Percentiles rank a stretch among this genome's conserved stretches.
phyloP scores from a whole-genome alignment of 2,329 filamentous ascomycete species.

The Penicillium verrucosum region DNA sequence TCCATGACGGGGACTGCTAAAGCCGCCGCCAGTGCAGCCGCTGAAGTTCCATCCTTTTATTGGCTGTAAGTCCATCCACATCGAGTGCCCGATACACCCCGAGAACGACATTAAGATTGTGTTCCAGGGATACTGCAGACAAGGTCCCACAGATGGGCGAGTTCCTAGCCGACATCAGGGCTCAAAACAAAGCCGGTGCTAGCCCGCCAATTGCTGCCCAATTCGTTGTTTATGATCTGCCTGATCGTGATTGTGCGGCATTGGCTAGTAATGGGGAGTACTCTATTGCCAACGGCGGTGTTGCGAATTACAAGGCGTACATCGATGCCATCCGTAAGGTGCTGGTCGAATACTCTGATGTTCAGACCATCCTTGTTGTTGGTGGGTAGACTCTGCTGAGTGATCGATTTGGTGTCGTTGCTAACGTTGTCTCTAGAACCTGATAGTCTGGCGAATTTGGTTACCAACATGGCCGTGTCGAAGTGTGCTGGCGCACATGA shows the following conservation, averaged over 20 bases:
- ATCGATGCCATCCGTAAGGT: constrained; percentile 55
- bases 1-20: constrained; percentile 56
- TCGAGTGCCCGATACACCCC: rapidly evolving
- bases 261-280: constrained; percentile 63
- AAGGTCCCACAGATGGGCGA: constrained; percentile 51
- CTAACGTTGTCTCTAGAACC: constrained; percentile 51
- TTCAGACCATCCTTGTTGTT: constrained; percentile 51
- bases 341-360: constrained; percentile 53
- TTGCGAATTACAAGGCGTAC: constrained; percentile 53
- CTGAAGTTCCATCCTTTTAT: constrained; percentile 51
- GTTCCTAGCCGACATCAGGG: constrained; percentile 48
- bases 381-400: constrained; percentile 31
- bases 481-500: constrained; percentile 55
- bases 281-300: constrained; percentile 52
- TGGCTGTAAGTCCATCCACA: constrained; percentile 46
- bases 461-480: constrained; percentile 56
- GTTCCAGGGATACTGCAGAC: constrained; percentile 43
- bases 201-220: constrained; percentile 47
- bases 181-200: constrained; percentile 49
- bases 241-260: constrained; percentile 62
- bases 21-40: constrained; percentile 49
- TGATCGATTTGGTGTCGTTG: constrained; percentile 10
- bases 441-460: constrained; percentile 61
- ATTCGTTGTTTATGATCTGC: constrained; percentile 63
- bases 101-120: neutral